A percentile compares a stretch with the other conserved stretches of the same genome.
Conservation (phyloP, 1,284 basidiomycete species). For the Termitomyces sp. region DNA sequence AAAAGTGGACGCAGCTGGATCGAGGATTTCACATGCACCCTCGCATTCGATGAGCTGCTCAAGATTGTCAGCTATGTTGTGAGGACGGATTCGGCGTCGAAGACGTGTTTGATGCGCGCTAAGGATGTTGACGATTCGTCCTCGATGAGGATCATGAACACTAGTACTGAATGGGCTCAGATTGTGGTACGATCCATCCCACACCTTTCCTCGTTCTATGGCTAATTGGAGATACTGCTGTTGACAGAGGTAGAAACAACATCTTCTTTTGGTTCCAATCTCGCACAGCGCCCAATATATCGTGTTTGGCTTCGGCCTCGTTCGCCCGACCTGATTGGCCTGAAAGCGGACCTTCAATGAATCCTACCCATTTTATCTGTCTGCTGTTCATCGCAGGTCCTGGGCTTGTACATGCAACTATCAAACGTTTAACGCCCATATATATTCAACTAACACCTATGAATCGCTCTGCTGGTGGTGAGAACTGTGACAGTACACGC, state of each 20-base stretch:
- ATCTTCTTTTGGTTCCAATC: neutral
- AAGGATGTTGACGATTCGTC: slow-evolving; percentile 26
- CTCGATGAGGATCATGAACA: neutral
- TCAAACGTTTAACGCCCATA: neutral
- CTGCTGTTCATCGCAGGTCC: neutral
- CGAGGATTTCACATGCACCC: slow-evolving; percentile 39
- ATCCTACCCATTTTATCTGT: neutral
- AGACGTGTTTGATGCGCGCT: slow-evolving; percentile 40
- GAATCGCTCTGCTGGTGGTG: neutral
- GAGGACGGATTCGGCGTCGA: slow-evolving; percentile 29
- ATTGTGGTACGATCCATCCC: slow-evolving; percentile 6
- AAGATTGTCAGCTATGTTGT: slow-evolving; percentile 35
- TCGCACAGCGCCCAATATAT: neutral
- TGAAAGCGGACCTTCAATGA: slow-evolving; percentile 5
- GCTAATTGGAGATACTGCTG: neutral
- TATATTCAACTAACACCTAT: neutral
- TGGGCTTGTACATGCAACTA: neutral
- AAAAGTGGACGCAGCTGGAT: slow-evolving; percentile 33
- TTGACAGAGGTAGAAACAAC: slow-evolving; percentile 8
- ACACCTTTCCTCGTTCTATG: neutral
- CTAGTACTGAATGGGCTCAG: neutral
- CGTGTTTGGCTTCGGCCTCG: slow-evolving; percentile 16
- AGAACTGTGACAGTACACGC: neutral
- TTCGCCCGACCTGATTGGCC: slow-evolving; percentile 3
- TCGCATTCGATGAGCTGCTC: slow-evolving; percentile 35